A percentile compares a stretch with the other conserved stretches of the same genome.
Conservation (phyloP, 2,329 filamentous ascomycete genomes). For the Trichoderma guizhouense region DNA sequence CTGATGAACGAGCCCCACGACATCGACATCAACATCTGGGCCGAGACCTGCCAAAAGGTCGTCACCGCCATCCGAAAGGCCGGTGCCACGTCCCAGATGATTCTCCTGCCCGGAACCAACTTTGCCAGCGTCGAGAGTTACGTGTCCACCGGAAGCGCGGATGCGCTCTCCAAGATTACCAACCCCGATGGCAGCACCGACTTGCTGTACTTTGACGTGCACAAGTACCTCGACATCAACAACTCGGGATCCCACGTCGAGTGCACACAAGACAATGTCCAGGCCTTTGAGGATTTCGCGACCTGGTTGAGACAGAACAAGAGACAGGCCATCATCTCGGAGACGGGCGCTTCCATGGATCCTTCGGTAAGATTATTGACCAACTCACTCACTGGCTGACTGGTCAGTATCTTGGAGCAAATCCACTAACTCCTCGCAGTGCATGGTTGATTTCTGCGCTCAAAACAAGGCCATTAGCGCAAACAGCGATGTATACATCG, state of each 20-base stretch:
- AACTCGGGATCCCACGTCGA: constrained; percentile 50
- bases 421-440: constrained; percentile 29
- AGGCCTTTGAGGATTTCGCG: constrained; percentile 46
- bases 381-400: not conserved
- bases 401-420: not conserved
- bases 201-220: constrained; percentile 56
- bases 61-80: constrained; percentile 63
- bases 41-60: constrained; percentile 55
- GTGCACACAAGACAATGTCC: constrained; percentile 53
- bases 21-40: constrained; percentile 56
- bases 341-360: constrained; percentile 49
- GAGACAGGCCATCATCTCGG: constrained; percentile 48
- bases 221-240: constrained; percentile 59
- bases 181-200: constrained; percentile 58
- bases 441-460: constrained; percentile 42
- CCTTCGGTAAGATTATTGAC: constrained; percentile 32
- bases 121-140: constrained; percentile 52
- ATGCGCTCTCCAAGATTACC: constrained; percentile 49
- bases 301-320: constrained; percentile 45
- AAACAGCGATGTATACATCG: constrained; percentile 46
- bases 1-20: constrained; percentile 70
- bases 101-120: constrained; percentile 58
- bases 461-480: constrained; percentile 45
- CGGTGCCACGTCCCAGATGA: constrained; percentile 62
- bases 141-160: constrained; percentile 47